A percentile compares a stretch with the other conserved stretches of the same genome.
phyloP scores from a whole-genome alignment of 331 rosid species.

The Stylosanthes scabra region DNA sequence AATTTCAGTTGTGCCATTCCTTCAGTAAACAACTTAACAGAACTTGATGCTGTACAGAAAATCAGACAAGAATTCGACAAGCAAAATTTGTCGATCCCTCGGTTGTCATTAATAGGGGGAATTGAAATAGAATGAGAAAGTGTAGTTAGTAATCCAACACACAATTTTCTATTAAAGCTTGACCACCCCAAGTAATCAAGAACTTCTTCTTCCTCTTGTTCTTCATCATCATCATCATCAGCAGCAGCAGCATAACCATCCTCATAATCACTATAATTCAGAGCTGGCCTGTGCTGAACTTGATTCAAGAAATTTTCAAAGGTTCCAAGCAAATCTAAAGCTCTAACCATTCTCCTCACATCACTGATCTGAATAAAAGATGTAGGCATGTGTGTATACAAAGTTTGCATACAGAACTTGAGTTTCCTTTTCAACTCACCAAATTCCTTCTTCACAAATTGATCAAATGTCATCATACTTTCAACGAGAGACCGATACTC shows the following conservation, averaged over 20 bases:
- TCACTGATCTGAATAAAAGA: conserved; percentile 1
- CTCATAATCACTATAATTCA: not conserved
- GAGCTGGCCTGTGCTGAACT: not conserved
- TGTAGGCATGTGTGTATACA: conserved; percentile 15
- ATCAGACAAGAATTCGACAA: conserved; percentile 20
- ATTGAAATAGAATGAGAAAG: not conserved
- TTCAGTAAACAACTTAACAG: not conserved
- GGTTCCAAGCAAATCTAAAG: not conserved
- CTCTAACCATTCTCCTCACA: not conserved
- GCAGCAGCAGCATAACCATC: not conserved
- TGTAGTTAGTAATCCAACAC: not conserved
- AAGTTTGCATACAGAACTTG: not conserved
- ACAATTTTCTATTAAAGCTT: not conserved
- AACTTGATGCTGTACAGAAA: conserved; percentile 31
- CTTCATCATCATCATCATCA: not conserved
- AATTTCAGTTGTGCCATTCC: not conserved
- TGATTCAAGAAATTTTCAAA: not conserved
- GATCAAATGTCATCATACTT: not conserved
- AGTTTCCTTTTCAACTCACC: not conserved
- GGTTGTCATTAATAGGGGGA: not conserved
- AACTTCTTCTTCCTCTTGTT: not conserved
- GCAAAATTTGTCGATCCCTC: not conserved
- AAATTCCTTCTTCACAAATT: conserved; percentile 22
- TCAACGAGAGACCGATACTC: not conserved
- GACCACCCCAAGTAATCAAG: not conserved